Conservation (phyloP, 2,329 filamentous ascomycete species). For the Immersiporthe knoxdaviesiana region DNA sequence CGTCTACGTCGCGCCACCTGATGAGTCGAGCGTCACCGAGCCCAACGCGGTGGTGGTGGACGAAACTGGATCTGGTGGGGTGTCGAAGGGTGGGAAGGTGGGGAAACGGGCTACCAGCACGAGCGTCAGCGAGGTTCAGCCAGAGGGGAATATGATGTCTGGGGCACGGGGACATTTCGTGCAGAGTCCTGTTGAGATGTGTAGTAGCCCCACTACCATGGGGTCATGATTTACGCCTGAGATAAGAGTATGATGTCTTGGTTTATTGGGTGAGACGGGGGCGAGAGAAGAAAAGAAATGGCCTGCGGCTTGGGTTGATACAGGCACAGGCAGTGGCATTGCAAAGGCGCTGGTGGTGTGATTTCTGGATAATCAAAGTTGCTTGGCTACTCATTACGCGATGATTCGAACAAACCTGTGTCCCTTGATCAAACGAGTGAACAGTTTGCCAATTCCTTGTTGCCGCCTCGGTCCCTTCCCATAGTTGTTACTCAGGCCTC, state of each 20-base stretch:
- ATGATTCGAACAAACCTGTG: not conserved
- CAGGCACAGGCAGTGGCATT: not conserved
- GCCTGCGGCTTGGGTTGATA: no score
- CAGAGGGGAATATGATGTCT: not conserved
- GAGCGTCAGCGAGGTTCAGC: slow-evolving; percentile 6
- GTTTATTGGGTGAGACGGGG: not conserved
- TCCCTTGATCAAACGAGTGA: not conserved
- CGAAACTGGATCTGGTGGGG: not conserved
- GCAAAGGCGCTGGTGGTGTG: not conserved
- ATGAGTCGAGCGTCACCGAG: slow-evolving; percentile 38
- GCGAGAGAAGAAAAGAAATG: no score
- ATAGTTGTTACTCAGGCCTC: not conserved
- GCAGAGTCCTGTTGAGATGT: slow-evolving; percentile 3
- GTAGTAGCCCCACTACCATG: not conserved
- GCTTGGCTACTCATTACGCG: not conserved
- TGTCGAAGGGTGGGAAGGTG: not conserved
- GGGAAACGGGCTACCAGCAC: slow-evolving; percentile 12
- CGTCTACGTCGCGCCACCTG: slow-evolving; percentile 38
- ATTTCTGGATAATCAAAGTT: not conserved
- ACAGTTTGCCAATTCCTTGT: not conserved
- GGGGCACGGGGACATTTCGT: not conserved
- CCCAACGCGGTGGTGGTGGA: slow-evolving; percentile 35
- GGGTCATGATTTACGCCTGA: not conserved
- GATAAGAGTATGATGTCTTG: not conserved
- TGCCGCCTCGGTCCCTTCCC: not conserved